Evolutionary conservation across 2,329 filamentous ascomycete genomes (phyloP).

Genomic region (Colletotrichum horii): DNA sequence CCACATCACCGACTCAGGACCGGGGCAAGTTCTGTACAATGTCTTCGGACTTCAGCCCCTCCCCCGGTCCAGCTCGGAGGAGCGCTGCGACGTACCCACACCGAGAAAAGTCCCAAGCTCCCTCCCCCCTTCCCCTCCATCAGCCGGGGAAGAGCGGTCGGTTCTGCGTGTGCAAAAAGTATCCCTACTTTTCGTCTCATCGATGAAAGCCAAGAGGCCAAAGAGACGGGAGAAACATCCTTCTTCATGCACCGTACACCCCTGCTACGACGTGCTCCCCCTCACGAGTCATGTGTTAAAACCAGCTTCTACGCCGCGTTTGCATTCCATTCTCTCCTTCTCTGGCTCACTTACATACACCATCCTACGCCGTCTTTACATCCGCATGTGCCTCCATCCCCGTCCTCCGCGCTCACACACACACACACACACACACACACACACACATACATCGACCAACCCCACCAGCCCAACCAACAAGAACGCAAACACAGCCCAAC

Average conservation of each 20-base stretch:
- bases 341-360: background rate
- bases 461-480: background rate
- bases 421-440: background rate
- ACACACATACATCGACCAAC: background rate
- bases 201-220: background rate
- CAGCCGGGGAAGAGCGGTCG: background rate
- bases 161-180: background rate
- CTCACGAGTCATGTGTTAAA: background rate
- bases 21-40: background rate
- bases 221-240: background rate
- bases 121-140: background rate
- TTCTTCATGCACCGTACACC: background rate
- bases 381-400: background rate
- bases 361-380: too few species aligned
- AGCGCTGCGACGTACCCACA: background rate
- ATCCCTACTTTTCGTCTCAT: background rate
- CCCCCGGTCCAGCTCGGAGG: background rate
- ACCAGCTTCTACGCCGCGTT: background rate
- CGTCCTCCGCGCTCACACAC: background rate
- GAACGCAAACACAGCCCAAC: background rate
- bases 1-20: background rate
- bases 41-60: background rate
- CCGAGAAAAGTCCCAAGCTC: background rate
- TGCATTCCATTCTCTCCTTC: background rate
- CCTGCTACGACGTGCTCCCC: background rate